phyloP scores from a whole-genome alignment of 306 rosid genomes.

The Quercus dentata region DNA sequence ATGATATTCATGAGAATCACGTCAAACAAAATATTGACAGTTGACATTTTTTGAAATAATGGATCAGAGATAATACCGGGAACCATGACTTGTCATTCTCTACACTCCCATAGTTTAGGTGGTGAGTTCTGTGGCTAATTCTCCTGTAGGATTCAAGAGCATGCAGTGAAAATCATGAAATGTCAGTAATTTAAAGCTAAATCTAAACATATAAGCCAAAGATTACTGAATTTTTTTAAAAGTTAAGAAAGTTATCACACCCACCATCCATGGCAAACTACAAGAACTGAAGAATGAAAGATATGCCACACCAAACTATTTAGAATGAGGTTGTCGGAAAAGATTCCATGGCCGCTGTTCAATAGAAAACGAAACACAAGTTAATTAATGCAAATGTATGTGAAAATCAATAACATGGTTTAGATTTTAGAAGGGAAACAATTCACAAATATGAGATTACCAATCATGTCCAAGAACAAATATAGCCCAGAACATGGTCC shows the following conservation, averaged over 20 bases:
- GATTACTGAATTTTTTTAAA: not conserved
- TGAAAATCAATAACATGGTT: no score
- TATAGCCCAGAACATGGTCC: constrained; percentile 95
- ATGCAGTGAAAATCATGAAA: not conserved
- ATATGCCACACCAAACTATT: constrained; percentile 77
- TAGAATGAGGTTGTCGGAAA: constrained; percentile 53
- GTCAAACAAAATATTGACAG: no score
- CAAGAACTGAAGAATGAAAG: constrained; percentile 81
- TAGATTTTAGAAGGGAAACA: not conserved
- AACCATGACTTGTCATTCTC: constrained; percentile 98
- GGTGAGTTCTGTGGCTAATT: constrained; percentile 92
- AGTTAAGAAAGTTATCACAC: constrained; percentile 4
- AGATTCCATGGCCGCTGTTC: constrained; percentile 94
- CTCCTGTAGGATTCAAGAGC: constrained; percentile 52
- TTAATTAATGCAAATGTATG: not conserved
- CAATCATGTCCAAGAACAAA: constrained; percentile 97
- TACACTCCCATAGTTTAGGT: constrained; percentile 88
- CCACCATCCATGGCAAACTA: constrained; percentile 92
- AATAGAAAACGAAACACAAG: constrained; percentile 4
- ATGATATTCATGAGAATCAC: no score
- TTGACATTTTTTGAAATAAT: not conserved
- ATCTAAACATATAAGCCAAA: not conserved
- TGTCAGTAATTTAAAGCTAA: not conserved
- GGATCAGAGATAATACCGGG: constrained; percentile 44
- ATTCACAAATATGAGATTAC: constrained; percentile 22